Base-by-base conservation (phyloP, 352 stramenopile species). In the Pythium aphanidermatum region DNA sequence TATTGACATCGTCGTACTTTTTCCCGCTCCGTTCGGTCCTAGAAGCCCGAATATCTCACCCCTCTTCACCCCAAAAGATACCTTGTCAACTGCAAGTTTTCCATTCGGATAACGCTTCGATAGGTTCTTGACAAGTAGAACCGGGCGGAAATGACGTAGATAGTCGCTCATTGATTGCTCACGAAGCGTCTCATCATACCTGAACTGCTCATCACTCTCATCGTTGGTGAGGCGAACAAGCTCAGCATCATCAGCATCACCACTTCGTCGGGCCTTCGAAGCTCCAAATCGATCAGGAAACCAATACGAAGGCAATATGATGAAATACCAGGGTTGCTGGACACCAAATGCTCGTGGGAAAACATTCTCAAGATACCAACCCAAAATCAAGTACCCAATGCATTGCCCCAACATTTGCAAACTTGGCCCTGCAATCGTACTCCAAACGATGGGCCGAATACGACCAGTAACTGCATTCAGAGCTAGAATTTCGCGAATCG, bases 1-100 rank as follows among this genome's bases (percentile, higher is more conserved):
- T 54, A 98, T 98, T n/a, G 73, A 86, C 57, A 99, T 91, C 1
- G 92, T 97, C 14, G 96, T 98, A 26, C 93, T 98, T 48, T 98
- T 98, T 12, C 94, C 92, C 7, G 89, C 84, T 0, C 94, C 95
- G 60, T 98, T 98, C 9, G 87, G 83, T 5, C 95, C 94, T 6
- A 98, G 57, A 0, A 98, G 49, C 0, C 91, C 92, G 39, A 98
- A 96, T 29, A 96, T 92, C 51, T 97, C 83, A n/a, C 93, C 89
- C 24, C 84, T 84, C 38, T 77, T 70, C 12, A 98, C 87, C 8
- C 67, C 76, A 44, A 97, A 84, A 14, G 81, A 92, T 1, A 97
- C 65, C n/a, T 85, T 72, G 14, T 74, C 59, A 12, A 97, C 58
- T 0, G 86, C 89, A 20, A 82, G 51, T 53, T 86, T 90, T 11